Base-by-base conservation (phyloP, 768 basidiomycete genomes). In the Sporobolomyces pararoseus region DNA sequence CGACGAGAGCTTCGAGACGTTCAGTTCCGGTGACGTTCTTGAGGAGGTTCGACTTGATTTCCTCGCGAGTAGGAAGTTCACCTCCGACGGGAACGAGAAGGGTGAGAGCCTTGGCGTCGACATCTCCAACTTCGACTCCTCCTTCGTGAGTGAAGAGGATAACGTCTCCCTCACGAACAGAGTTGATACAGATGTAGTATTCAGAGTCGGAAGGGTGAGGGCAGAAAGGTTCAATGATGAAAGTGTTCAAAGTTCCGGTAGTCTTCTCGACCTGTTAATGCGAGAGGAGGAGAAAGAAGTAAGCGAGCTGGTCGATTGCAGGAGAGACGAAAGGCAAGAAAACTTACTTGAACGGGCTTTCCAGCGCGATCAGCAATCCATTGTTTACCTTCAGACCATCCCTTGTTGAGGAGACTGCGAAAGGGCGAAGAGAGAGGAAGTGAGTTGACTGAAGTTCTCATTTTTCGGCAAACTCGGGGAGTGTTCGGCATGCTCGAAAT, bases 121-220 rank as follows among this genome's bases (percentile, higher is more conserved):
- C 96, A 81, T 99, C 94, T 72, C 96, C 96, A 73, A 97, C 88
- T 76, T 99, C 96, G 59, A 99, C 92, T 84, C 96, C 96, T 73
- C 96, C 96, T 79, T 97, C 93, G 80, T 96, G 93, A 37, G 93
- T 96, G 86, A 98, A 99, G 79, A 98, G 90, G 80, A 99, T 97
- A 59, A 87, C 85, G 78, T 99, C 96, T 65, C 90, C 92, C 78
- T 95, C 89, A 72, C 96, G 90, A 31, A 85, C 87, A 21, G 95
- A 98, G 81, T 87, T 97, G 82, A 99, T 89, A 83, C 95, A 98
- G 78, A 99, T 89, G 80, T 98, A 99, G 83, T 91, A 97, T 80
- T 98, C 96, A 68, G 92, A 89, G 79, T 92, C 84, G 61, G 90
- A 86, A 3, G 91, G 88, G 78, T 98, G 95, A 55, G 95, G 95